Evolutionary conservation across 257 asterid genomes (phyloP).

Genomic region (Capsicum pubescens): DNA sequence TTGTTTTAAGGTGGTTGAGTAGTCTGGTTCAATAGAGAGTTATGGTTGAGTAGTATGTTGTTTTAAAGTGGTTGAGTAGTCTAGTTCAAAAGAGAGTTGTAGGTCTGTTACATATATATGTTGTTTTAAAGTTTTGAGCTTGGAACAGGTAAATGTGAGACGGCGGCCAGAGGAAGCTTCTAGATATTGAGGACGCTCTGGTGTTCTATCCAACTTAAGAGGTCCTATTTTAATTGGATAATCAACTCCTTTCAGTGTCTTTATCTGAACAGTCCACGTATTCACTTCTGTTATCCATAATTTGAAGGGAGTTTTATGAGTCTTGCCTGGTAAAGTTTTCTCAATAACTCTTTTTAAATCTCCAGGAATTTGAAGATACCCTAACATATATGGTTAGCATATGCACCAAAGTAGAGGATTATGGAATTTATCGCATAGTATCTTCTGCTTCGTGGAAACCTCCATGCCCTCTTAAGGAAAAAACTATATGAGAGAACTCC

Average conservation of each 20-base stretch:
- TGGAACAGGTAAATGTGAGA: slow-evolving; percentile 78
- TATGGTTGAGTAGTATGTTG: no score
- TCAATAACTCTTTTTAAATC: slow-evolving; percentile 32
- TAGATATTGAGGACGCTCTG: slow-evolving; percentile 79
- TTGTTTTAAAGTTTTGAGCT: slow-evolving; percentile 32
- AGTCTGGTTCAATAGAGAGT: no score
- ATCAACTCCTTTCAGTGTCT: slow-evolving; percentile 18
- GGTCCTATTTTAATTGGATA: slow-evolving; percentile 50
- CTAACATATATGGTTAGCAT: slow-evolving; percentile 80
- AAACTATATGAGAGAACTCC: slow-evolving; percentile 63
- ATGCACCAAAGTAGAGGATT: slow-evolving; percentile 78
- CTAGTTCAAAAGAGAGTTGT: neutral
- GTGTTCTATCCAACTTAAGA: slow-evolving; percentile 95
- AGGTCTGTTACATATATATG: slow-evolving; percentile 30
- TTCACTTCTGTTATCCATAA: neutral
- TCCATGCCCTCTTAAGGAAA: slow-evolving; percentile 84
- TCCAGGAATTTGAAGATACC: slow-evolving; percentile 90
- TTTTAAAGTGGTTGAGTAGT: no score
- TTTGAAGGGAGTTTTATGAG: neutral
- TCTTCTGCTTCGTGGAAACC: slow-evolving; percentile 98
- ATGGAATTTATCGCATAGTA: slow-evolving; percentile 96
- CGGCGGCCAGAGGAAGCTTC: slow-evolving; percentile 88
- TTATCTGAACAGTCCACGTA: neutral
- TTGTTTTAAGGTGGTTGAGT: no score
- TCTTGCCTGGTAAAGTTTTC: slow-evolving; percentile 28